Evolutionary conservation across 176 grass and related monocot species (phyloP), one percentile per base, ranked within the genome.

Genomic region (Avena sativa): DNA sequence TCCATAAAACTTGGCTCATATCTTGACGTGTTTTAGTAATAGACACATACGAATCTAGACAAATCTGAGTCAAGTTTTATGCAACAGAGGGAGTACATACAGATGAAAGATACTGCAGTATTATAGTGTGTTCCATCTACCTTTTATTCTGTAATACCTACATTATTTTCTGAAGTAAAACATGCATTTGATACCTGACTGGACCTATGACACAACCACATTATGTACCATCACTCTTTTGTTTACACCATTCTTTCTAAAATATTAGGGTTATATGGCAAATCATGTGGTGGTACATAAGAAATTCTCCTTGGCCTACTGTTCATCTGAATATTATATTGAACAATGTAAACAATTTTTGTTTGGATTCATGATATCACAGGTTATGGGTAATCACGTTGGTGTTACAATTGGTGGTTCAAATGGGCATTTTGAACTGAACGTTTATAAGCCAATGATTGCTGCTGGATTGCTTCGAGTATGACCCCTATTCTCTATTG

Each of bases 381-480:
- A 99, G 97, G 92, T 99, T 70, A 96, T 99, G 89, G 94, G 92
- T 84, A 99, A 99, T 87, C 88, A 99, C 65, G 92, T 99, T 43
- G 89, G 92, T 51, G 91, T 99, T 56, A 96, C 97, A 81, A 20
- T 99, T 46, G 94, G 97, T 81, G 97, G 97, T 63, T 88, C 94
- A 15, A 96, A 94, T 76, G 94, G 94, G 20, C 94, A 99, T 92
- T 99, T 99, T 93, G 94, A 99, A 86, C 62, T 99, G 79, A 99
- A 99, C 26, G 97, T 99, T 85, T 99, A 76, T 77, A 99, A 94
- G 87, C 97, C 97, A 58, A 86, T 94, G 90, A 99, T 99, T 55
- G 92, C 92, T 32, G 95, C 92, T 8, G 92, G 85, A 93, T 93
- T 99, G 70, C 94, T 99, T 91, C 71, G 91, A 81, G 97, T 96